Base-by-base conservation (phyloP, 108 stramenopile genomes). In the Cyclotella distinguenda region DNA sequence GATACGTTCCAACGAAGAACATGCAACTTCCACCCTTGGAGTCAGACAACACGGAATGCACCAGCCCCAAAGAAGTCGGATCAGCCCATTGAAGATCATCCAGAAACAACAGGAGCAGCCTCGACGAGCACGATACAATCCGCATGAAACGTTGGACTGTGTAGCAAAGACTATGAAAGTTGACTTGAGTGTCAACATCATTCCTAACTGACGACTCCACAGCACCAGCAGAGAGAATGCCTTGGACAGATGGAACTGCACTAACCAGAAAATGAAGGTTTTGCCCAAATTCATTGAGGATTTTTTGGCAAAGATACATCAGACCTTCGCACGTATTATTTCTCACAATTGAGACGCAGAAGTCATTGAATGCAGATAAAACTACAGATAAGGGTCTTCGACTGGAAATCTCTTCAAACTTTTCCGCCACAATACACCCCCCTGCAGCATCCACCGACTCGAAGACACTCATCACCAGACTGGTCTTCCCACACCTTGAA, bases 31-130 rank as follows among this genome's bases (percentile, higher is more conserved):
- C 39, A 28, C 57, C 69, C 21, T 40, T 54, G 28, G 16, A 5
- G 26, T 78, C 64, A 47, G 63, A 70, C 0, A 78, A 69, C 16
- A 78, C 26, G 12, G 54, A 30, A 25, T 78, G 64, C n/a, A 78
- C 50, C 16, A 78, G 30, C 19, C 34, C 51, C 28, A 78, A 45
- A 18, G 62, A 46, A 28, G 58, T 30, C n/a, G 53, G 43, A 28
- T 70, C 77, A 32, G 54, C 48, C 77, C 77, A 78, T 51, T 78
- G 64, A 7, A 70, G 23, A 65, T 78, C 77, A 26, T 78, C 76
- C 33, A 77, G 25, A 45, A 68, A 64, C 11, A 77, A 40, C 44
- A 77, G 48, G 9, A 77, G 49, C 8, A 68, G 76, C 39, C 60
- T 44, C 9, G 58, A 50, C 33, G 31, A 12, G 38, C 66, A 64